Evolutionary conservation across 768 basidiomycete genomes (phyloP).

Genomic region (Boletus pseudopeckii): DNA sequence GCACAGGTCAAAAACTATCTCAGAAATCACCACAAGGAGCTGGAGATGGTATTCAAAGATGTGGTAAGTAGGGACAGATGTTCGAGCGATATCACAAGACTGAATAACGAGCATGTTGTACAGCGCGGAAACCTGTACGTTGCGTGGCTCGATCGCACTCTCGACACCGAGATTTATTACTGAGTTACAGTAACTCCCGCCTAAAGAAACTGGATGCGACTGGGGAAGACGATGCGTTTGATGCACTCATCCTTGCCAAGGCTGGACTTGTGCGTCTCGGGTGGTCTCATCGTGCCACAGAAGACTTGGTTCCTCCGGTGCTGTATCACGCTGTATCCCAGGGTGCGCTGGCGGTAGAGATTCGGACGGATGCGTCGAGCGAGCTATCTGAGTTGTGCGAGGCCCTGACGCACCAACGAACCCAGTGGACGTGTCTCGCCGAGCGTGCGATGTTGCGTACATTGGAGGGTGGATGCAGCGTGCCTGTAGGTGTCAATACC

Average conservation of each 20-base stretch:
- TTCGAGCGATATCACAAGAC: background rate
- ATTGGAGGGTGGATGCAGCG: conserved; percentile 95
- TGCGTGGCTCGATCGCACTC: background rate
- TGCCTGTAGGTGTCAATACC: conserved; percentile 84
- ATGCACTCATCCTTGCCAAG: conserved; percentile 89
- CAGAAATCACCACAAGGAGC: conserved; percentile 42
- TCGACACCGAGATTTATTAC: conserved; percentile 4
- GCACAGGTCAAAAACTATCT: conserved; percentile 83
- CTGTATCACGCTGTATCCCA: conserved; percentile 91
- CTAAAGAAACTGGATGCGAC: conserved; percentile 86
- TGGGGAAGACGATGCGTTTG: conserved; percentile 58
- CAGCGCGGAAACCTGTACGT: conserved; percentile 87
- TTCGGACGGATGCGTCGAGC: conserved; percentile 63
- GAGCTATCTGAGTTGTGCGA: conserved; percentile 59
- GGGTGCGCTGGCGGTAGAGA: conserved; percentile 87
- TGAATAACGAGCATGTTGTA: background rate
- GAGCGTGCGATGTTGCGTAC: conserved; percentile 88
- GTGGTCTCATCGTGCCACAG: conserved; percentile 69
- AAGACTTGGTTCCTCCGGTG: conserved; percentile 68
- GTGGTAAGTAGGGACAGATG: conserved; percentile 56
- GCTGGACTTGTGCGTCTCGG: conserved; percentile 86
- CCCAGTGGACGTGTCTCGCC: conserved; percentile 72
- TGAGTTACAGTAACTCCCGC: conserved; percentile 70
- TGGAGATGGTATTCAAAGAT: conserved; percentile 69
- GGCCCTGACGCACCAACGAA: conserved; percentile 70